Conservation (phyloP, 208 protist genomes). For the Leishmania mexicana region DNA sequence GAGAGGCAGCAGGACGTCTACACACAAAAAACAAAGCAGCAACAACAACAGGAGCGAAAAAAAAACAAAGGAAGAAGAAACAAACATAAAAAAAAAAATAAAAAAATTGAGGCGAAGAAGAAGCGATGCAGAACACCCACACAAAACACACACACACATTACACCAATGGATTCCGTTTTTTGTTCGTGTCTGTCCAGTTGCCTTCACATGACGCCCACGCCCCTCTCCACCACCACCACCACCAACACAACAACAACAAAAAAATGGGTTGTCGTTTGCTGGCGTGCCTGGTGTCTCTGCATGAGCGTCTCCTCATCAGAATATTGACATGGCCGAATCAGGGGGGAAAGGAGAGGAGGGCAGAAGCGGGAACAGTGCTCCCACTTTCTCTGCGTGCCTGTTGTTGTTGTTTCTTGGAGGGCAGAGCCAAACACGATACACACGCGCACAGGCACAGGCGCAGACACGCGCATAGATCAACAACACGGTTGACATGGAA, state of each 20-base stretch:
- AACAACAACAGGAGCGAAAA: neutral
- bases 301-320: neutral
- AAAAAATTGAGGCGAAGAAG: conserved; percentile 1
- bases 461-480: neutral
- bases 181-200: too few species aligned
- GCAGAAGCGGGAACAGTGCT: neutral
- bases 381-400: neutral
- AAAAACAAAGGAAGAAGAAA: neutral
- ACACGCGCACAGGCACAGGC: neutral
- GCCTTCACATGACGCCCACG: too few species aligned
- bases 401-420: neutral
- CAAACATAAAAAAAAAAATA: conserved; percentile 3
- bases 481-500: neutral
- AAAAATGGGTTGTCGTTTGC: too few species aligned
- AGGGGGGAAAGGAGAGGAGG: neutral
- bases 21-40: neutral
- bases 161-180: neutral
- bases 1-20: conserved; percentile 1
- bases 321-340: neutral
- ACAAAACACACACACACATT: neutral
- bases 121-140: neutral
- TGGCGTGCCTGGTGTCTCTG: neutral
- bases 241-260: too few species aligned
- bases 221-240: too few species aligned
- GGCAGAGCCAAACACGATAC: neutral